A percentile compares a stretch with the other conserved stretches of the same genome.
These are phyloP conservation scores for Cetradonia linearis DNA, from an alignment of 495 filamentous ascomycete genomes.

Conservation along the genomic window DNA sequence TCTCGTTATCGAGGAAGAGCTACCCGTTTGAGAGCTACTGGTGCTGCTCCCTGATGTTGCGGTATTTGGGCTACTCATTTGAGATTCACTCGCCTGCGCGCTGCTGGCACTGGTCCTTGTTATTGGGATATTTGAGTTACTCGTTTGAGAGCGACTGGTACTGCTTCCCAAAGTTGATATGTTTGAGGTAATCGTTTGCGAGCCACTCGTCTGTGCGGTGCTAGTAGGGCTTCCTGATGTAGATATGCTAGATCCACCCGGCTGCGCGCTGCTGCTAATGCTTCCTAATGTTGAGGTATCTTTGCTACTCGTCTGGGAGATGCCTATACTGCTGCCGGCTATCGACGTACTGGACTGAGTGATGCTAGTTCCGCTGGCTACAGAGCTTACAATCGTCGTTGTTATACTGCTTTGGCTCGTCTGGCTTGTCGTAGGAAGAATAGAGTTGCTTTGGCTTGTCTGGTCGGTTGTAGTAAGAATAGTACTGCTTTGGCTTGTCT, in stretches of 20 bases:
- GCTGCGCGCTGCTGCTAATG: not conserved
- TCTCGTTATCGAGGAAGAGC: not conserved
- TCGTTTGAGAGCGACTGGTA: not conserved
- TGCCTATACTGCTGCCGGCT: no score
- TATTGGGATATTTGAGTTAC: not conserved
- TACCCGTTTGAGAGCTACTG: not conserved
- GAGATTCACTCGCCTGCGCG: not conserved
- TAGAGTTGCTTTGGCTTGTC: no score
- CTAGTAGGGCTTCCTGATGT: not conserved
- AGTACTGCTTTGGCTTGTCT: no score
- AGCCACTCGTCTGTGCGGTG: not conserved
- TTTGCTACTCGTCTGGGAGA: no score
- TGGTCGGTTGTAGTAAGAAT: no score
- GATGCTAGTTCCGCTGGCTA: not conserved
- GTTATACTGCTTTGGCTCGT: no score
- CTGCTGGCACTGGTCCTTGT: not conserved
- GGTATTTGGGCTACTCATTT: not conserved
- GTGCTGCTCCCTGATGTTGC: not conserved
- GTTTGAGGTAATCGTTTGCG: not conserved
- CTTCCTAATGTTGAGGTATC: not conserved
- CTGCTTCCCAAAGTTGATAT: not conserved
- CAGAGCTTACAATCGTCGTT: no score
- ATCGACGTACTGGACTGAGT: not conserved
- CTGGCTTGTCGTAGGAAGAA: no score
- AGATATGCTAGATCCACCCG: not conserved